phyloP scores from a whole-genome alignment of 768 basidiomycete species.

The Imleria badia region DNA sequence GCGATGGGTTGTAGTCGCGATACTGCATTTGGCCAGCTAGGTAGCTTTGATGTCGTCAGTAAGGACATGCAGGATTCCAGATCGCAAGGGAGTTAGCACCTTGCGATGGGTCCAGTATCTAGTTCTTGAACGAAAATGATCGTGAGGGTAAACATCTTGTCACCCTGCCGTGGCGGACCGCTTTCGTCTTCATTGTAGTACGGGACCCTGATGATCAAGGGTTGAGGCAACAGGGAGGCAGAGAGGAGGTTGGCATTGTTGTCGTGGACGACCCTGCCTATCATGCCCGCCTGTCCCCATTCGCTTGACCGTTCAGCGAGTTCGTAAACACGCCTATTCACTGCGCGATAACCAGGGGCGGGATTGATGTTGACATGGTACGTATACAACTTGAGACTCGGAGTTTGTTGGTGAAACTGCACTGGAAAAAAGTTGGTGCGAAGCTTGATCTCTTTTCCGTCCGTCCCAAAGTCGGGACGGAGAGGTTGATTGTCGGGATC shows the following conservation, averaged over 20 bases:
- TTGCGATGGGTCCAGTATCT: background rate
- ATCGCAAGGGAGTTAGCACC: background rate
- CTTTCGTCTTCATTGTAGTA: background rate
- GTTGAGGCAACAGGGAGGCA: background rate
- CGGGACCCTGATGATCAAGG: background rate
- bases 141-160: background rate
- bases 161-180: background rate
- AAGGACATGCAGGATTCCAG: background rate
- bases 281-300: background rate
- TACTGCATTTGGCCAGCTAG: background rate
- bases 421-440: background rate
- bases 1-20: background rate
- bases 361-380: background rate
- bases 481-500: background rate
- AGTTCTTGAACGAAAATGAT: background rate
- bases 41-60: background rate
- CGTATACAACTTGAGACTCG: background rate
- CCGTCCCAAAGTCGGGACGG: background rate
- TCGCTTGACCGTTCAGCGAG: background rate
- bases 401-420: background rate
- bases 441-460: background rate
- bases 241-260: background rate
- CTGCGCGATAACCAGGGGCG: accelerated
- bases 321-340: background rate
- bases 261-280: background rate